phyloP scores from a whole-genome alignment of 2,329 filamentous ascomycete species.

The Plenodomus tracheiphilus region DNA sequence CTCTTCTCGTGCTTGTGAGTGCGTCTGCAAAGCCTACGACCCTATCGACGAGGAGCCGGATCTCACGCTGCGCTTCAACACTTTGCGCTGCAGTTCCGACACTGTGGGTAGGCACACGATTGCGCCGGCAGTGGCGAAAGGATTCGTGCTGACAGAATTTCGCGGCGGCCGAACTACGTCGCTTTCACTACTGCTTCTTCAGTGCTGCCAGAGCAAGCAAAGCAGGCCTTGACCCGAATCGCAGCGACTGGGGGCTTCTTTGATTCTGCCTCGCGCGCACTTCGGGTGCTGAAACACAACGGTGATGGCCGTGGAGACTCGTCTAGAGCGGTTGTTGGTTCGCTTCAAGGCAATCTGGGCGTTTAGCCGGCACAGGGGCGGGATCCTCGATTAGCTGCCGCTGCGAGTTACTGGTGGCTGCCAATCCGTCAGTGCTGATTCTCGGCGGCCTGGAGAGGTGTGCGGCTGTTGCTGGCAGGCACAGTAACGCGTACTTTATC shows the following conservation, averaged over 20 bases:
- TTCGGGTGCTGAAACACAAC: constrained; percentile 20
- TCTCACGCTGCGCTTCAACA: constrained; percentile 30
- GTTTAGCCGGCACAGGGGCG: constrained; percentile 43
- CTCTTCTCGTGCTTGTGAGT: constrained; percentile 24
- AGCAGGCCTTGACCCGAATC: constrained; percentile 3
- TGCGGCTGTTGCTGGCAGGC: constrained; percentile 21
- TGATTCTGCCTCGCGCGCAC: constrained; percentile 18
- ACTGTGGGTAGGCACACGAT: constrained; percentile 28
- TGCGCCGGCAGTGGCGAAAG: constrained; percentile 32
- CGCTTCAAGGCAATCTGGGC: constrained; percentile 42
- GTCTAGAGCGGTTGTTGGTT: constrained; percentile 42
- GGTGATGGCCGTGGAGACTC: constrained; percentile 19
- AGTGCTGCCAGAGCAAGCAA: constrained; percentile 4
- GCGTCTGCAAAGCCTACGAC: constrained; percentile 18
- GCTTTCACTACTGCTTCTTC: constrained; percentile 13
- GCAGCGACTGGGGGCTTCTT: constrained; percentile 12
- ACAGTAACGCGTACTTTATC: constrained; percentile 35
- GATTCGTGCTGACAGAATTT: constrained; percentile 27
- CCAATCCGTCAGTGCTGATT: constrained; percentile 31
- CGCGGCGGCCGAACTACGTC: constrained; percentile 6
- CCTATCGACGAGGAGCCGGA: constrained; percentile 25
- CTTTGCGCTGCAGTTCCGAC: constrained; percentile 26
- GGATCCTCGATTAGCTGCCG: constrained; percentile 44
- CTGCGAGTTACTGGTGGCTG: constrained; percentile 35
- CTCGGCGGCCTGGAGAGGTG: constrained; percentile 18